phyloP scores from a whole-genome alignment of 768 basidiomycete genomes.

The Trametes maxima region DNA sequence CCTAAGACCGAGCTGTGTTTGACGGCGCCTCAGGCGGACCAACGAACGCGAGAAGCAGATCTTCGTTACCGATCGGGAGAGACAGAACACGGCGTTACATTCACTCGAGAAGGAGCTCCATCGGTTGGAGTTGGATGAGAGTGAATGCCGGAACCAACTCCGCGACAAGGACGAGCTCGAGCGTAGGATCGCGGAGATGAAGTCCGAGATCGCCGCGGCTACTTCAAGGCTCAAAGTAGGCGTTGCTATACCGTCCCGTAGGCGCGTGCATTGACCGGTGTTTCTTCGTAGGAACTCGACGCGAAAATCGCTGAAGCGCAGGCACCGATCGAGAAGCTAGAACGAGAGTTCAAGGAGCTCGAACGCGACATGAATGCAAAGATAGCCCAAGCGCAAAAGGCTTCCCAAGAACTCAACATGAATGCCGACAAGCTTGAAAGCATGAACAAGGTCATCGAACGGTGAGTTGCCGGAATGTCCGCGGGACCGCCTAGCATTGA shows the following conservation, averaged over 20 bases:
- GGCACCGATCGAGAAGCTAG: constrained; percentile 64
- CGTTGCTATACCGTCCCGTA: neutral
- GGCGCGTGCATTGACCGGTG: constrained; percentile 2
- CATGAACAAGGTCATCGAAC: constrained; percentile 64
- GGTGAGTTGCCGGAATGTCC: constrained; percentile 43
- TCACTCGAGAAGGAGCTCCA: constrained; percentile 64
- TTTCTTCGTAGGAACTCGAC: constrained; percentile 58
- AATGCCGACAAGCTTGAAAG: constrained; percentile 61
- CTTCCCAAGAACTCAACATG: constrained; percentile 66
- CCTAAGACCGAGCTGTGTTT: neutral
- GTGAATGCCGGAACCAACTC: constrained; percentile 56
- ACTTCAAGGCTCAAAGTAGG: constrained; percentile 54
- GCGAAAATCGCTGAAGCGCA: constrained; percentile 59
- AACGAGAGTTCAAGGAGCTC: constrained; percentile 51
- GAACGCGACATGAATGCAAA: constrained; percentile 54
- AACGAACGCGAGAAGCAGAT: constrained; percentile 64
- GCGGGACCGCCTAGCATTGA: neutral
- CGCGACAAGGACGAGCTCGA: constrained; percentile 61
- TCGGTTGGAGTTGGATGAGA: constrained; percentile 61
- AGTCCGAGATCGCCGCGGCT: constrained; percentile 52
- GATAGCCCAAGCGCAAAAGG: constrained; percentile 53
- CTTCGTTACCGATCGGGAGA: constrained; percentile 62
- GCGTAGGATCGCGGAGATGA: constrained; percentile 58
- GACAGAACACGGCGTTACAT: constrained; percentile 53
- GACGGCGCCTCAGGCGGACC: constrained; percentile 49